phyloP scores from a whole-genome alignment of 1,139 yeast genomes.

The Taphrina flavorubra region DNA sequence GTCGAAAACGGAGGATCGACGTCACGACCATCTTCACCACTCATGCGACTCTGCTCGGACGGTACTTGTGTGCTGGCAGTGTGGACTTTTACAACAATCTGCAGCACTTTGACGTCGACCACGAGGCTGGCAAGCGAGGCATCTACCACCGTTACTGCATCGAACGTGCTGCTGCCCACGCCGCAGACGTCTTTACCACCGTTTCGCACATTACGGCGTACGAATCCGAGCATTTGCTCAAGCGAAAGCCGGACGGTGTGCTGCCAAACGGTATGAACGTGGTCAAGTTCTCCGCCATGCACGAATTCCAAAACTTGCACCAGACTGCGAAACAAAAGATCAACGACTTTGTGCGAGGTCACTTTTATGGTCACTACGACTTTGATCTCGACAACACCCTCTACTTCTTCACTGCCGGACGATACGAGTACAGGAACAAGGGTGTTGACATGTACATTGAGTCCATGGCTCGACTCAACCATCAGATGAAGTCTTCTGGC shows the following conservation, averaged over 20 bases:
- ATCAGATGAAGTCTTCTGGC: constrained; percentile 76
- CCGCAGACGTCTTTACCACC: constrained; percentile 96
- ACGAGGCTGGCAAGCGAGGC: constrained; percentile 97
- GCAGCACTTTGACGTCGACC: constrained; percentile 90
- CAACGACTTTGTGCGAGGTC: constrained; percentile 93
- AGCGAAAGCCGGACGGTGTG: constrained; percentile 96
- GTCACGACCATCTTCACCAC: constrained; percentile 96
- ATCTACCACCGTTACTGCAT: constrained; percentile 96
- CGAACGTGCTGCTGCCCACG: constrained; percentile 94
- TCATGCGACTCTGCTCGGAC: constrained; percentile 92
- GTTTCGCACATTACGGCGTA: constrained; percentile 96
- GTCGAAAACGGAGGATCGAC: constrained; percentile 88
- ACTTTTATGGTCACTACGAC: constrained; percentile 94
- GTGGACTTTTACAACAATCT: constrained; percentile 94
- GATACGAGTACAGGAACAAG: constrained; percentile 95
- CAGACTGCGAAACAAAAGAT: constrained; percentile 89
- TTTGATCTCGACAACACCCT: constrained; percentile 92
- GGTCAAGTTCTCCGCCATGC: constrained; percentile 94
- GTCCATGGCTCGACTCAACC: constrained; percentile 90
- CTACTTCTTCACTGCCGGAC: constrained; percentile 94
- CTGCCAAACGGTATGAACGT: constrained; percentile 96
- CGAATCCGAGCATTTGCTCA: constrained; percentile 89
- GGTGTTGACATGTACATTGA: constrained; percentile 97
- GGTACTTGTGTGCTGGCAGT: constrained; percentile 94
- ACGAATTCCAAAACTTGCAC: constrained; percentile 96